Evolutionary conservation across 164 flowering plant species (phyloP).

Genomic region (Akebia trifoliata): DNA sequence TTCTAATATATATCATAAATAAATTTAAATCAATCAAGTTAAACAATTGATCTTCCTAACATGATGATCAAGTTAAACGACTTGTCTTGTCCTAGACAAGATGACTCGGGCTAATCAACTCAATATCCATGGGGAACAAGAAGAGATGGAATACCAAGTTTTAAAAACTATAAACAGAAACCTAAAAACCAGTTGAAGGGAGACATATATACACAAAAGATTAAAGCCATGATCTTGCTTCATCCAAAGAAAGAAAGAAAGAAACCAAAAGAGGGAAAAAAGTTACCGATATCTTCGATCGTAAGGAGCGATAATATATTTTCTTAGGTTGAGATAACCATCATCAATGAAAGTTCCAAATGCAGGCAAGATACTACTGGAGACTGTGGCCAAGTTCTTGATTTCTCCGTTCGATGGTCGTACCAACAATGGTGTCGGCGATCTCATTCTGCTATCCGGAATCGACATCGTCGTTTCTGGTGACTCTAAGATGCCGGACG

Average conservation of each 20-base stretch:
- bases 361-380: constrained; percentile 79
- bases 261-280: not conserved
- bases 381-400: constrained; percentile 55
- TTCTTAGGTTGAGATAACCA: constrained; percentile 31
- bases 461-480: not conserved
- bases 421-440: constrained; percentile 26
- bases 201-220: no score
- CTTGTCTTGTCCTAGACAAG: no score
- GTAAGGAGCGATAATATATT: constrained; percentile 60
- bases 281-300: constrained; percentile 70
- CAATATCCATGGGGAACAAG: no score
- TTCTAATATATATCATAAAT: no score
- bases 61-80: no score
- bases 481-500: no score
- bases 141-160: no score
- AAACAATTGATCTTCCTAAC: no score
- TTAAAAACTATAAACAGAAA: no score
- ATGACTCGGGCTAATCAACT: no score
- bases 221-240: not conserved
- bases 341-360: constrained; percentile 64
- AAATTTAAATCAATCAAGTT: no score
- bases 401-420: constrained; percentile 41
- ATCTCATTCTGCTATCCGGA: not conserved
- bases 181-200: no score
- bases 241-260: not conserved